phyloP scores from a whole-genome alignment of 2,329 filamentous ascomycete genomes.

The Amphichorda felina region DNA sequence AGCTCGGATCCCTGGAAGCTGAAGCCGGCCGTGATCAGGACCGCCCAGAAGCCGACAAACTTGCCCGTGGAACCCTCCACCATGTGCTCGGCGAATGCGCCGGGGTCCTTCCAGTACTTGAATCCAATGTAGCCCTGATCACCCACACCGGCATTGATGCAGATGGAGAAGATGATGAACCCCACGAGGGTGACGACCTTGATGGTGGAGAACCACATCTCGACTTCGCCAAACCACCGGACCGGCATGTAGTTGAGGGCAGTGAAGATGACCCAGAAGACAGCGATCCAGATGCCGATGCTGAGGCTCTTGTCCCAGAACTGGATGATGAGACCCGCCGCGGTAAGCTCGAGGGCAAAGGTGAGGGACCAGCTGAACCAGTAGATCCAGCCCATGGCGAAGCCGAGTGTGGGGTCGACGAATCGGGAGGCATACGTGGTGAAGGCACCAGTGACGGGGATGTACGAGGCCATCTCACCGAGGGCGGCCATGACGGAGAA shows the following conservation, averaged over 20 bases:
- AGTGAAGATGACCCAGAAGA: slow-evolving; percentile 64
- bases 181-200: slow-evolving; percentile 66
- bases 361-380: slow-evolving; percentile 71
- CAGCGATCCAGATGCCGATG: slow-evolving; percentile 59
- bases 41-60: slow-evolving; percentile 57
- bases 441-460: slow-evolving; percentile 67
- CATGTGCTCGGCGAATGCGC: slow-evolving; percentile 53
- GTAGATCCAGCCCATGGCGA: slow-evolving; percentile 75
- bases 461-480: slow-evolving; percentile 65
- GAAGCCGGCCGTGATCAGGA: slow-evolving; percentile 55
- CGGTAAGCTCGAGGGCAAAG: slow-evolving; percentile 61
- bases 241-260: slow-evolving; percentile 60
- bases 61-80: slow-evolving; percentile 41
- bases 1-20: slow-evolving; percentile 64
- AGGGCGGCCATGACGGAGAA: slow-evolving; percentile 63
- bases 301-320: slow-evolving; percentile 55
- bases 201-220: slow-evolving; percentile 68
- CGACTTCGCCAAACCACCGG: slow-evolving; percentile 62
- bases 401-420: slow-evolving; percentile 59
- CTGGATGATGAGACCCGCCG: slow-evolving; percentile 62
- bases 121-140: slow-evolving; percentile 63
- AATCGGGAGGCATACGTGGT: slow-evolving; percentile 67
- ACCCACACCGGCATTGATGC: slow-evolving; percentile 61
- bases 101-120: slow-evolving; percentile 56
- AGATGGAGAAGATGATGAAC: slow-evolving; percentile 67